Conservation (phyloP, 768 basidiomycete species). For the Boletus barrowsii region DNA sequence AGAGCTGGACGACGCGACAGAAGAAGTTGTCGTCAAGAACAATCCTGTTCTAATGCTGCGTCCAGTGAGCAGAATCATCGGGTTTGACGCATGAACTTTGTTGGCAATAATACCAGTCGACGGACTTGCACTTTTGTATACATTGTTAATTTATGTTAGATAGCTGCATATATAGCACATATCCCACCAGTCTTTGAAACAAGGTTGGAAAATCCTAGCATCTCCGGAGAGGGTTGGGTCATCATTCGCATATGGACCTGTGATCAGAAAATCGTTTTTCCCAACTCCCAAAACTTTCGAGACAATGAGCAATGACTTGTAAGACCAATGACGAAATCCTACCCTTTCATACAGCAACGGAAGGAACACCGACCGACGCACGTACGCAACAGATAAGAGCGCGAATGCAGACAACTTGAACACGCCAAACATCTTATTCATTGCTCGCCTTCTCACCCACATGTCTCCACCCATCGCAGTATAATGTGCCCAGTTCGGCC, state of each 20-base stretch:
- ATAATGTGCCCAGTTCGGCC: conserved; percentile 36
- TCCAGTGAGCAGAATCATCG: conserved; percentile 57
- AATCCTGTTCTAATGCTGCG: conserved; percentile 55
- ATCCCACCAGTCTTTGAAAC: neutral
- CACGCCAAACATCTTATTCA: neutral
- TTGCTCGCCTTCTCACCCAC: conserved; percentile 26
- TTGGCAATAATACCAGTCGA: neutral
- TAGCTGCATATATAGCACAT: conserved; percentile 11
- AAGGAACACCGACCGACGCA: conserved; percentile 3
- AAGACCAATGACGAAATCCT: neutral
- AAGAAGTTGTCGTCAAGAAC: conserved; percentile 39
- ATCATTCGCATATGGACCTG: neutral
- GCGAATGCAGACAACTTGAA: conserved; percentile 2
- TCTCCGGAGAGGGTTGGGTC: too few species aligned
- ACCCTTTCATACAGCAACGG: conserved; percentile 2
- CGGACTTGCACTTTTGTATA: neutral
- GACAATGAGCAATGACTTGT: neutral
- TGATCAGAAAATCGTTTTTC: neutral
- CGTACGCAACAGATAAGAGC: conserved; percentile 7
- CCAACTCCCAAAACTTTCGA: neutral
- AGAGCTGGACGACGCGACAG: conserved; percentile 43
- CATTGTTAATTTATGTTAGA: conserved; percentile 22
- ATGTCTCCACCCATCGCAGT: conserved; percentile 36
- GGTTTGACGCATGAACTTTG: conserved; percentile 41
- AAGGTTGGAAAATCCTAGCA: neutral